These are phyloP conservation scores for Leucosporidium scottii DNA, from an alignment of 768 basidiomycete genomes.

Conservation along the genomic window DNA sequence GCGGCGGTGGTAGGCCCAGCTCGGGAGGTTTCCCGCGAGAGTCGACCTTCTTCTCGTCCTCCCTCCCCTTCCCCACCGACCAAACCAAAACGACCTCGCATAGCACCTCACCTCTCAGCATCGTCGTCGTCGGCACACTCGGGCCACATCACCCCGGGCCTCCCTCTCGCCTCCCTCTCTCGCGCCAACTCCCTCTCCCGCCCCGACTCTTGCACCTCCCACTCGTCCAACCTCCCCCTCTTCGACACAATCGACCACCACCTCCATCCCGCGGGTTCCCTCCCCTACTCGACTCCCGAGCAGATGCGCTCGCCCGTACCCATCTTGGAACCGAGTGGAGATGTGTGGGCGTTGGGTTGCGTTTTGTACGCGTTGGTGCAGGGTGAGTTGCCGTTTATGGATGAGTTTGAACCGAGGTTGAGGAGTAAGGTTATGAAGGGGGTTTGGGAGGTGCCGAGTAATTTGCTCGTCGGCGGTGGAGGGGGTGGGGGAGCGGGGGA, in stretches of 20 bases:
- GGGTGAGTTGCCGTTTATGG: slow-evolving; percentile 76
- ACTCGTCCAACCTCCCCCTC: slow-evolving; percentile 1
- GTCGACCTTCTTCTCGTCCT: no score
- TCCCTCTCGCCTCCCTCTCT: slow-evolving; percentile 26
- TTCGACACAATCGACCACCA: not conserved
- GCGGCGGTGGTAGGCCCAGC: no score
- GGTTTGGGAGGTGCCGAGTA: slow-evolving; percentile 46
- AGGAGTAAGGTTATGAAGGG: slow-evolving; percentile 87
- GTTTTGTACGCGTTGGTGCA: slow-evolving; percentile 78
- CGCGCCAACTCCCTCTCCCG: slow-evolving; percentile 14
- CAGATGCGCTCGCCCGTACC: slow-evolving; percentile 35
- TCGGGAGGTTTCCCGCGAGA: no score
- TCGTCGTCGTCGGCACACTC: not conserved
- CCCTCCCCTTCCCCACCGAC: slow-evolving; percentile 16
- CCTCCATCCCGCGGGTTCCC: slow-evolving; percentile 34
- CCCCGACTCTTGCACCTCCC: not conserved
- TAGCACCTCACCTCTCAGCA: no score
- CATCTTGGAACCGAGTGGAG: slow-evolving; percentile 54
- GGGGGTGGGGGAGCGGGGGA: not conserved
- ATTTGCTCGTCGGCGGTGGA: not conserved
- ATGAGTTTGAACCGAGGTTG: slow-evolving; percentile 82
- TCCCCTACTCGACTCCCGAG: slow-evolving; percentile 40
- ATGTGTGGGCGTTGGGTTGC: slow-evolving; percentile 93
- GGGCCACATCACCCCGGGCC: not conserved
- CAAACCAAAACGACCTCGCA: not conserved